A percentile compares a stretch with the other conserved stretches of the same genome.
Conservation (phyloP, 2,329 filamentous ascomycete genomes). For the Trichoderma guizhouense region DNA sequence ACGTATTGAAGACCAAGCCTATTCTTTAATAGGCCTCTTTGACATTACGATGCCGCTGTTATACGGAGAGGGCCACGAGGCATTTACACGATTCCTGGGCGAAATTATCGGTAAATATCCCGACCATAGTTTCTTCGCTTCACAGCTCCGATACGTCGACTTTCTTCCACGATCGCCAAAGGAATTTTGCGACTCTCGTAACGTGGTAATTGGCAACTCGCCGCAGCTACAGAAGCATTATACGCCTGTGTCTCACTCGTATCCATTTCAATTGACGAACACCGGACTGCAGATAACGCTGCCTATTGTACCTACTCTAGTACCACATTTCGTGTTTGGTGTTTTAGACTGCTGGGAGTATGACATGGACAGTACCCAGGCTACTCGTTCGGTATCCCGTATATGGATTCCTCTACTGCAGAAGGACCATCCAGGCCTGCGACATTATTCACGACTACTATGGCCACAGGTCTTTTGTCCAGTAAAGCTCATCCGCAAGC, state of each 20-base stretch:
- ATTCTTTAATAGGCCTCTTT: conserved; percentile 22
- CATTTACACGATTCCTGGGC: neutral
- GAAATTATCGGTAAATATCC: neutral
- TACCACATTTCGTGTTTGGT: conserved; percentile 8
- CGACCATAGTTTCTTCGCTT: conserved; percentile 6
- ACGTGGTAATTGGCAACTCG: neutral
- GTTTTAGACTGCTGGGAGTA: conserved; percentile 11
- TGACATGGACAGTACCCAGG: neutral
- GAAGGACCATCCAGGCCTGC: neutral
- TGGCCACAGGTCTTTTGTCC: conserved; percentile 5
- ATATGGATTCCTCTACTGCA: conserved; percentile 15
- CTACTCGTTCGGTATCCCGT: neutral
- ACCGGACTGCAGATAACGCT: neutral
- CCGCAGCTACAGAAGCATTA: conserved; percentile 6
- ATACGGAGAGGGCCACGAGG: conserved; percentile 21
- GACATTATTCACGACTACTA: neutral
- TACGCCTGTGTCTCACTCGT: neutral
- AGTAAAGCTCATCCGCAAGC: neutral
- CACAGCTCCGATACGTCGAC: conserved; percentile 6
- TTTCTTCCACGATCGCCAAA: conserved; percentile 8
- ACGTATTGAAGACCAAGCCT: conserved; percentile 23
- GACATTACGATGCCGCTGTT: conserved; percentile 22
- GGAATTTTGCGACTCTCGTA: neutral
- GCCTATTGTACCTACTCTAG: conserved; percentile 9
- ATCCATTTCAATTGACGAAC: conserved; percentile 7